Evolutionary conservation across 371 early-diverging fungal species (phyloP), one percentile per base, ranked within the genome.

Genomic region (Rozella allomycis): DNA sequence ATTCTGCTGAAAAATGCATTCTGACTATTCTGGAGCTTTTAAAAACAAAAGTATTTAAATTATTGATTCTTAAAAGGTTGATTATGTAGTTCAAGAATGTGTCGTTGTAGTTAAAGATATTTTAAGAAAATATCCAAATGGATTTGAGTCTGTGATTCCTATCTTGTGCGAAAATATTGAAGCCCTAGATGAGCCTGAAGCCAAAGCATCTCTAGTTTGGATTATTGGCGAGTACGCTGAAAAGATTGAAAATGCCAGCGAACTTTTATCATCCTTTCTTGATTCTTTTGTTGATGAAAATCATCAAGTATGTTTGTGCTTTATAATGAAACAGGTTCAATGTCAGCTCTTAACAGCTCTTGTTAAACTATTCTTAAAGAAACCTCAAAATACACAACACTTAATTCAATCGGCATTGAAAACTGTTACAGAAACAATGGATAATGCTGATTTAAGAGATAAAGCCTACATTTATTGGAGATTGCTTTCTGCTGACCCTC

Each of bases 31-130:
- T 86, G 29, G 80, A 80, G 12, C 46, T 88, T 25, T 77, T 90
- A 36, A 63, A 74, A 35, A 84, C 81, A 14, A 82, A 82, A 42
- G n/a, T n/a, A n/a, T n/a, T n/a, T n/a, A n/a, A n/a, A n/a, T n/a
- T n/a, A n/a, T n/a, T n/a, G n/a, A n/a, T n/a, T n/a, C n/a, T n/a
- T n/a, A n/a, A n/a, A n/a, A n/a, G n/a, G 78, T 82, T 34, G 74
- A 76, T 40, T 87, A 86, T 55, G 81, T 87, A 13, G 80, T 86
- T 13, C 87, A 88, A 44, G 85, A 90, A 47, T 81, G 81, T 14
- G 70, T 87, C 25, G 67, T 90, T 22, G 90, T 82, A 17, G 74
- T 83, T 47, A 79, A 76, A 51, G 86, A 88, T 43, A 80, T 91
- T 22, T 86, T 88, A 57, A 67, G 87, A 36, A 82, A 80, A 51